These are phyloP conservation scores for Acacia confusa DNA, from an alignment of 306 rosid species.

Conservation along the genomic window DNA sequence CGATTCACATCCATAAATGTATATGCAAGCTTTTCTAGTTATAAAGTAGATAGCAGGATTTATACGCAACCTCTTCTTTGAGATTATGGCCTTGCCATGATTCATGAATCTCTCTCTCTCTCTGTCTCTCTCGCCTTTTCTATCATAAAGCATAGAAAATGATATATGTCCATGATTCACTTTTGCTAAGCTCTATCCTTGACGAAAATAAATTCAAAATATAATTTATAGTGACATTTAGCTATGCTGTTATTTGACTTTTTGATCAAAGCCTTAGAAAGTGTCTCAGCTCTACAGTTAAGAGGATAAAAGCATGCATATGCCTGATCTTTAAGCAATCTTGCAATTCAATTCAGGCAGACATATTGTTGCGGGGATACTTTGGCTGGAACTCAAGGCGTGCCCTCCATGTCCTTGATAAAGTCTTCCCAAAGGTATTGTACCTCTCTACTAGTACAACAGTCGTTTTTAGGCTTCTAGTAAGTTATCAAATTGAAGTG, in stretches of 20 bases:
- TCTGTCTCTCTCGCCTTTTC: background rate
- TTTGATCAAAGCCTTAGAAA: background rate
- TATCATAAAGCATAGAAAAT: background rate
- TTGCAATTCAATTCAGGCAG: conserved; percentile 63
- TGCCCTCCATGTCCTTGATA: conserved; percentile 69
- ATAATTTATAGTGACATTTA: background rate
- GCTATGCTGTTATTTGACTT: background rate
- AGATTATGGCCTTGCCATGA: conserved; percentile 7
- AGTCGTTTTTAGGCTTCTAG: background rate
- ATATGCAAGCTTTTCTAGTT: background rate
- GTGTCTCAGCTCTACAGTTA: background rate
- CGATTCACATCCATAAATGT: background rate
- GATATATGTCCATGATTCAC: background rate
- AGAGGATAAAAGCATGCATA: background rate
- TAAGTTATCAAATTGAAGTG: conserved; percentile 1
- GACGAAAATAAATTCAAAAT: background rate
- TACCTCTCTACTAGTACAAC: background rate
- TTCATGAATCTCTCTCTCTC: background rate
- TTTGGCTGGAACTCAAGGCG: conserved; percentile 91
- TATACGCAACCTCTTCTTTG: background rate
- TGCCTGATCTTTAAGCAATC: conserved; percentile 6
- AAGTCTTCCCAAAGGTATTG: conserved; percentile 85
- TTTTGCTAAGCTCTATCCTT: conserved; percentile 13
- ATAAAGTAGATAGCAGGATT: conserved; percentile 14
- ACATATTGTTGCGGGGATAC: conserved; percentile 79